A percentile compares a stretch with the other conserved stretches of the same genome.
These are phyloP conservation scores for Coniochaeta hoffmannii DNA, from an alignment of 2,329 filamentous ascomycete genomes.

Conservation along the genomic window DNA sequence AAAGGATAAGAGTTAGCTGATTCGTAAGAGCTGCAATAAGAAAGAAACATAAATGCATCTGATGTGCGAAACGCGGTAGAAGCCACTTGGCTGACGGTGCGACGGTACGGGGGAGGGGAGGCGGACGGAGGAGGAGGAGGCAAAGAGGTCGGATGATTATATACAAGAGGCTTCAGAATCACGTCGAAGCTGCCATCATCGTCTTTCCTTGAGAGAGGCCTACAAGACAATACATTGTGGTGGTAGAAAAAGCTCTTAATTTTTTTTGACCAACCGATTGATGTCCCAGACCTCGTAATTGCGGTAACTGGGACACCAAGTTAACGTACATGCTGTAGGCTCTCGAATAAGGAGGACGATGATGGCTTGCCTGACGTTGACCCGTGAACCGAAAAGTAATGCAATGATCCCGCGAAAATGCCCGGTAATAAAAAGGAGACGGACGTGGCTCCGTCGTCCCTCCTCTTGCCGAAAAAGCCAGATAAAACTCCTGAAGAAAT, in stretches of 20 bases:
- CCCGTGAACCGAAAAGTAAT: conserved; percentile 26
- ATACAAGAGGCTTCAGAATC: conserved; percentile 34
- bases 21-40: conserved; percentile 7
- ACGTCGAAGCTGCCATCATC: conserved; percentile 55
- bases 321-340: conserved; percentile 59
- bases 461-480: background rate
- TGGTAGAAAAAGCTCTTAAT: conserved; percentile 37
- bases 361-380: conserved; percentile 58
- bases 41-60: conserved; percentile 15
- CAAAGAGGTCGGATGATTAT: conserved; percentile 27
- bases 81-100: conserved; percentile 8
- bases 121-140: no score
- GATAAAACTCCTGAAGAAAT: background rate
- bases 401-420: conserved; percentile 11
- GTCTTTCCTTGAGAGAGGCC: conserved; percentile 45
- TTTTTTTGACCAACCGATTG: conserved; percentile 42
- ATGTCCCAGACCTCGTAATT: conserved; percentile 16
- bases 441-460: background rate
- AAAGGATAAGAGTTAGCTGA: conserved; percentile 32
- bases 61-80: conserved; percentile 7
- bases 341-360: conserved; percentile 56
- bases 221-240: conserved; percentile 26
- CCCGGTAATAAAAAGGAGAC: background rate
- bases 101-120: conserved; percentile 6
- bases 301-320: conserved; percentile 26